Conservation (phyloP, 768 basidiomycete genomes). For the Agrocybe chaxingu region DNA sequence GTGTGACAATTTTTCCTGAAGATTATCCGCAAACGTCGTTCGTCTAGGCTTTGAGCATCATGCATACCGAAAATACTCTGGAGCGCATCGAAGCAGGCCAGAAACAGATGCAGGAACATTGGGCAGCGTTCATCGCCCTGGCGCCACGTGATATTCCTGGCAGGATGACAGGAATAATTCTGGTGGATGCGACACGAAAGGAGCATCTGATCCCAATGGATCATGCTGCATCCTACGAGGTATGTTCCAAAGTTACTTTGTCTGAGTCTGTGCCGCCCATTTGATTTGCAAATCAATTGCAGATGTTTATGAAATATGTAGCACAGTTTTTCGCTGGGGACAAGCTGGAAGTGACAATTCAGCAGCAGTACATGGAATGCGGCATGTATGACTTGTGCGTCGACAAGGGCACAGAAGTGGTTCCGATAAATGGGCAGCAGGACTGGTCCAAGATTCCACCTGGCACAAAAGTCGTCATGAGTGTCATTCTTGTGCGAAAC, state of each 20-base stretch:
- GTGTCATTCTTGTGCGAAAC: not conserved
- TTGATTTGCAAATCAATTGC: not conserved
- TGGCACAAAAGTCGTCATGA: not conserved
- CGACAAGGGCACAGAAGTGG: not conserved
- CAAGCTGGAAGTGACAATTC: not conserved
- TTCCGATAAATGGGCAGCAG: not conserved
- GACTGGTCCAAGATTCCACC: not conserved
- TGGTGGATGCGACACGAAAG: not conserved
- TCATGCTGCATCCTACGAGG: not conserved
- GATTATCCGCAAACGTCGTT: too few relatives aligned
- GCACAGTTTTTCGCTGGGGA: not conserved
- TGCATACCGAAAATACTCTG: not conserved
- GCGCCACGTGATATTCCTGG: not conserved
- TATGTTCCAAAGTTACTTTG: not conserved
- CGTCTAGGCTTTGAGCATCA: not conserved
- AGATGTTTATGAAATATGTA: not conserved
- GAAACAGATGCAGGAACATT: not conserved
- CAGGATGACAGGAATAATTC: not conserved
- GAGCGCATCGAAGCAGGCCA: too few relatives aligned
- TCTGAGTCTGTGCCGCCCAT: not conserved
- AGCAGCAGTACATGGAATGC: not conserved
- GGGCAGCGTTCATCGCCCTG: not conserved
- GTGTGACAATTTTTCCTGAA: not conserved
- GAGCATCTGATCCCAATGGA: not conserved
- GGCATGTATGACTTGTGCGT: not conserved